These are phyloP conservation scores for Medicago truncatula DNA, from an alignment of 306 rosid species.

Conservation along the genomic window DNA sequence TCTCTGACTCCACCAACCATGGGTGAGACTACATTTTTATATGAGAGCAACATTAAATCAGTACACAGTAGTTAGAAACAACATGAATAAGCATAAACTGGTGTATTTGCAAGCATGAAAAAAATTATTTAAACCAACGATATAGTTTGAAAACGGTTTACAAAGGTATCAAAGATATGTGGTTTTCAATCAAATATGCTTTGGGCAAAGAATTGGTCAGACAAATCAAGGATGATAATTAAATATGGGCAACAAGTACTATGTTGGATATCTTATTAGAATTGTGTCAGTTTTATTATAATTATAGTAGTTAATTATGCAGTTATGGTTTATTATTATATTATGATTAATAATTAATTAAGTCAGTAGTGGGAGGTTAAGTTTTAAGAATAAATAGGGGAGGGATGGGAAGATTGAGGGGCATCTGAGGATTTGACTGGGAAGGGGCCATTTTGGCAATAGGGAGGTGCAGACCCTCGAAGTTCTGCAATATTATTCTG, in stretches of 20 bases:
- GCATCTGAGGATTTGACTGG: too few species aligned
- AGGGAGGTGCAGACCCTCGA: too few species aligned
- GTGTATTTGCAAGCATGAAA: neutral
- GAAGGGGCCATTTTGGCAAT: too few species aligned
- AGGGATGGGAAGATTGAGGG: too few species aligned
- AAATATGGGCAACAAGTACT: slow-evolving; percentile 20
- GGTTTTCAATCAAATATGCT: slow-evolving; percentile 3
- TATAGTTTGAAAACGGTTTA: neutral
- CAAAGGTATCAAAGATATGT: neutral
- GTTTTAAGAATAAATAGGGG: too few species aligned
- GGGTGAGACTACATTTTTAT: slow-evolving; percentile 86
- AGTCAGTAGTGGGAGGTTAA: too few species aligned
- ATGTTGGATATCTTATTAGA: too few species aligned
- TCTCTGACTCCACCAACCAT: slow-evolving; percentile 91
- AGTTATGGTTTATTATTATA: too few species aligned
- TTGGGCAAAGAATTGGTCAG: neutral
- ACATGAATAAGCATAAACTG: neutral
- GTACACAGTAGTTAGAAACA: slow-evolving; percentile 11
- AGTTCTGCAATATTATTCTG: too few species aligned
- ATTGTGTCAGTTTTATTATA: too few species aligned
- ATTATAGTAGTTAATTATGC: too few species aligned
- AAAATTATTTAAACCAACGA: neutral
- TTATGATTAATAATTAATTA: too few species aligned
- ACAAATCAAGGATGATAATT: slow-evolving; percentile 18
- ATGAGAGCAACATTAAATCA: slow-evolving; percentile 40